Percentiles rank a stretch among this genome's conserved stretches.
Evolutionary conservation across 2,329 filamentous ascomycete genomes (phyloP).

Genomic region (Aureobasidium uvarum): DNA sequence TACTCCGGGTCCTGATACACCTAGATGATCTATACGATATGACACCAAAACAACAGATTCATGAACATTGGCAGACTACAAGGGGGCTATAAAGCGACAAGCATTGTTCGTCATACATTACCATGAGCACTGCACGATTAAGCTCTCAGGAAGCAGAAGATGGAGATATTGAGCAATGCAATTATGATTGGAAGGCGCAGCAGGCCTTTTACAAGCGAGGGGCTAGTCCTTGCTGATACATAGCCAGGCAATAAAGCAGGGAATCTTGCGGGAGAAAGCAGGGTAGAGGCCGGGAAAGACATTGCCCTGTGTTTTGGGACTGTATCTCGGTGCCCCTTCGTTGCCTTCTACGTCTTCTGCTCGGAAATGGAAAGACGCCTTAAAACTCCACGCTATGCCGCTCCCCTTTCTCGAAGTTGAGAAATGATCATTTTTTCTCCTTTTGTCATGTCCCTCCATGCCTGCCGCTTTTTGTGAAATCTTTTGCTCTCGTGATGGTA

Average conservation of each 20-base stretch:
- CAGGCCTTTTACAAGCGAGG: background rate
- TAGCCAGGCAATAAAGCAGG: background rate
- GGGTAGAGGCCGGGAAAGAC: background rate
- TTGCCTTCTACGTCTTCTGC: background rate
- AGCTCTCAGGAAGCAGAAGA: background rate
- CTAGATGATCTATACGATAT: background rate
- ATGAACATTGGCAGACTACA: background rate
- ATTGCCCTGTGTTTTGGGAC: no score
- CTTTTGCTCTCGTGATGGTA: background rate
- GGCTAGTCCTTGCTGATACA: background rate
- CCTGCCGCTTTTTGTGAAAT: background rate
- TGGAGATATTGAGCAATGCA: no score
- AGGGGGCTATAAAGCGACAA: background rate
- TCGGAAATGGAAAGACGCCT: background rate
- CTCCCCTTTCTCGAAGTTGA: background rate
- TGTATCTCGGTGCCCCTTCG: background rate
- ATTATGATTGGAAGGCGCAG: background rate
- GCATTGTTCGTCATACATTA: background rate
- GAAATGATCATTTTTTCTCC: background rate
- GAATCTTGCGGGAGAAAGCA: background rate
- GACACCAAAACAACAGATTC: background rate
- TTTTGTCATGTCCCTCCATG: background rate
- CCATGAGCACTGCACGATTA: background rate
- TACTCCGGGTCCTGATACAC: constrained; percentile 12
- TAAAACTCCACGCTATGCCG: constrained; percentile 22